Evolutionary conservation across 2,329 filamentous ascomycete genomes (phyloP).

Genomic region (Rhexocercosporidium sp.): DNA sequence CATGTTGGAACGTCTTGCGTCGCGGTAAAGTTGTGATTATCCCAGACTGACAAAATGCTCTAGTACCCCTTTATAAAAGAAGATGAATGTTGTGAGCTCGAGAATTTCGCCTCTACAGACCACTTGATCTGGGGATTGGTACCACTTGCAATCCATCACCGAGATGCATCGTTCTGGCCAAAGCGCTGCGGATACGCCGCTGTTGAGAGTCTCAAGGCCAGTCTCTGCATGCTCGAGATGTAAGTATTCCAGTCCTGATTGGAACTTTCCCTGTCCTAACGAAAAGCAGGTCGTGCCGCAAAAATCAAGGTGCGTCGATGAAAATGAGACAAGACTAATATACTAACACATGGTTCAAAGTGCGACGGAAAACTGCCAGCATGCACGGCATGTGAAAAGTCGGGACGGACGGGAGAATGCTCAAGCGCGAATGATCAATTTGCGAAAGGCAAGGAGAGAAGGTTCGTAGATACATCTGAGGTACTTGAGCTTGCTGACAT

Average conservation of each 20-base stretch:
- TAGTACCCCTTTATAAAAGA: not conserved
- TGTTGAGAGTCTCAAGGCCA: conserved; percentile 76
- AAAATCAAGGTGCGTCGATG: conserved; percentile 78
- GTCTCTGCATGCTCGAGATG: conserved; percentile 83
- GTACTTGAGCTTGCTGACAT: not conserved
- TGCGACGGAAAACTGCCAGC: conserved; percentile 96
- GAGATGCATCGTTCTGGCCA: conserved; percentile 23
- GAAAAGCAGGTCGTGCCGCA: conserved; percentile 69
- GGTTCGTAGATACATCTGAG: conserved; percentile 51
- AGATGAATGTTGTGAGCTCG: not conserved
- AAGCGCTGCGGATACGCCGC: conserved; percentile 50
- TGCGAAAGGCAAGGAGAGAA: conserved; percentile 91
- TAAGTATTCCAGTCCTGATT: conserved; percentile 41
- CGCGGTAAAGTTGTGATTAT: not conserved
- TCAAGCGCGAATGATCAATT: conserved; percentile 96
- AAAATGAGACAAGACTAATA: not conserved
- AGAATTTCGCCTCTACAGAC: not conserved
- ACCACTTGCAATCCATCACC: not conserved
- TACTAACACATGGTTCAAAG: conserved; percentile 46
- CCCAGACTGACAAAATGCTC: not conserved
- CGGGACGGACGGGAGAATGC: conserved; percentile 84
- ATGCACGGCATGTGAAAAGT: conserved; percentile 93
- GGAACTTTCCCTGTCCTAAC: conserved; percentile 2
- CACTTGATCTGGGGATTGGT: not conserved
- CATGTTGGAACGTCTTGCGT: not conserved